These are phyloP conservation scores for Aspergillus transmontanensis DNA, from an alignment of 2,329 filamentous ascomycete species.

Conservation along the genomic window DNA sequence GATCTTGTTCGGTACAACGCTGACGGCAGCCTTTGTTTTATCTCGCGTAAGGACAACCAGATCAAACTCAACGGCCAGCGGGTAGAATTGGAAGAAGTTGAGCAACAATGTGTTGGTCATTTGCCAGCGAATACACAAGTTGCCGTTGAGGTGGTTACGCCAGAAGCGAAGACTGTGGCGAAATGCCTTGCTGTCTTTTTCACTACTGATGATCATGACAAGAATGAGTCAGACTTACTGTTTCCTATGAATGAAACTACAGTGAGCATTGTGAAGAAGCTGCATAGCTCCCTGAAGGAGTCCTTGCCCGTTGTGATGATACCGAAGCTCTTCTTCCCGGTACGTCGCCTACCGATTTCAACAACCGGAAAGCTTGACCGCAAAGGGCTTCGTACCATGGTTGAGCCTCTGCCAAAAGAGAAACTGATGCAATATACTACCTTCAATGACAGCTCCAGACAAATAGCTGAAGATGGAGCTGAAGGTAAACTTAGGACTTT, in stretches of 20 bases:
- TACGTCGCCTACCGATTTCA: conserved; percentile 44
- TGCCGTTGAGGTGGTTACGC: conserved; percentile 46
- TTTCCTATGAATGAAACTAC: conserved; percentile 29
- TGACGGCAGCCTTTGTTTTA: conserved; percentile 36
- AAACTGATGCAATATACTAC: conserved; percentile 33
- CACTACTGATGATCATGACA: conserved; percentile 22
- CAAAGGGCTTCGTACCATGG: conserved; percentile 39
- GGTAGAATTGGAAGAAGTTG: conserved; percentile 50
- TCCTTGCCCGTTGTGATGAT: conserved; percentile 47
- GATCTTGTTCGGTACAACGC: conserved; percentile 41
- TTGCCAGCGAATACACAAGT: conserved; percentile 41
- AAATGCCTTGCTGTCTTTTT: conserved; percentile 40
- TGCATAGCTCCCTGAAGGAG: conserved; percentile 29
- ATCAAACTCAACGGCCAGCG: conserved; percentile 50
- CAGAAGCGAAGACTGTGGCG: conserved; percentile 32
- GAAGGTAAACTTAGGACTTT: conserved; percentile 36
- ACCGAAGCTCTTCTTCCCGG: conserved; percentile 47
- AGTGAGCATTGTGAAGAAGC: conserved; percentile 25
- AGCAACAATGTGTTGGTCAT: conserved; percentile 44
- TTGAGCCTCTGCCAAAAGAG: conserved; percentile 38
- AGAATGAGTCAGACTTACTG: conserved; percentile 17
- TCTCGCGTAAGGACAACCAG: conserved; percentile 36
- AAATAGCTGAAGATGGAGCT: conserved; percentile 30
- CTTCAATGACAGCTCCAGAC: conserved; percentile 19
- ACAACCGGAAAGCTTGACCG: conserved; percentile 49